These are phyloP conservation scores for Diaporthe longicolla DNA, from an alignment of 2,329 filamentous ascomycete species.

Conservation along the genomic window DNA sequence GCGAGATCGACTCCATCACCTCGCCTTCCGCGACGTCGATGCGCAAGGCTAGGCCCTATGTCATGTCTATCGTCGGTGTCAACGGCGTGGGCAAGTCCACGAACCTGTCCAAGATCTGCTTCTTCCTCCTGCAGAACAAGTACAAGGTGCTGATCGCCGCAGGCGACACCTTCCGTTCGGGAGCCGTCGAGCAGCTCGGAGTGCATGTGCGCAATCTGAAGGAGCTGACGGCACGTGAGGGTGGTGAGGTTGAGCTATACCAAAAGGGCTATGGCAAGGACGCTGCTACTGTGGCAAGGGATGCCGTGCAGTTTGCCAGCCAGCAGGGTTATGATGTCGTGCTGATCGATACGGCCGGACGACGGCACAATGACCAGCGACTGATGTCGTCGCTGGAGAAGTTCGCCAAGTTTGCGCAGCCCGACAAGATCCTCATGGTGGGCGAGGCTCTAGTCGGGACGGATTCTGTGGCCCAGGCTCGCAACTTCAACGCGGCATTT, in stretches of 20 bases:
- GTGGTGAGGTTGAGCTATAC: constrained; percentile 89
- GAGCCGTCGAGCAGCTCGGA: constrained; percentile 95
- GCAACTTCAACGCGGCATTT: constrained; percentile 96
- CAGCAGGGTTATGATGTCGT: constrained; percentile 90
- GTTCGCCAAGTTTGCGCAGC: constrained; percentile 94
- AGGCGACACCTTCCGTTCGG: constrained; percentile 93
- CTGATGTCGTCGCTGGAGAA: constrained; percentile 98
- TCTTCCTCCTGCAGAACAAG: constrained; percentile 97
- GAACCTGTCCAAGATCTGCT: constrained; percentile 97
- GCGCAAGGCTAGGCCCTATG: constrained; percentile 83
- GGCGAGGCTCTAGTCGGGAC: constrained; percentile 90
- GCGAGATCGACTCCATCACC: constrained; percentile 88
- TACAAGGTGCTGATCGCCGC: constrained; percentile 68
- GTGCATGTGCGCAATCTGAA: constrained; percentile 95
- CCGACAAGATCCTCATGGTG: constrained; percentile 99
- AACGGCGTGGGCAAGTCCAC: constrained; percentile 99
- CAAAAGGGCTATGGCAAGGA: constrained; percentile 99
- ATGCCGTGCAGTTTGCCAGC: constrained; percentile 86
- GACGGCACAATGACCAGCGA: constrained; percentile 93
- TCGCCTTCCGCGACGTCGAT: constrained; percentile 75
- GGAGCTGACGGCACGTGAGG: constrained; percentile 88
- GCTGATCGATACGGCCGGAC: constrained; percentile 94
- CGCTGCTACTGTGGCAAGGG: constrained; percentile 93
- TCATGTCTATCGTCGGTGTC: constrained; percentile 97
- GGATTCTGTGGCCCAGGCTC: constrained; percentile 93